Base-by-base conservation (phyloP, 352 stramenopile species). In the Phytophthora cryptogea region DNA sequence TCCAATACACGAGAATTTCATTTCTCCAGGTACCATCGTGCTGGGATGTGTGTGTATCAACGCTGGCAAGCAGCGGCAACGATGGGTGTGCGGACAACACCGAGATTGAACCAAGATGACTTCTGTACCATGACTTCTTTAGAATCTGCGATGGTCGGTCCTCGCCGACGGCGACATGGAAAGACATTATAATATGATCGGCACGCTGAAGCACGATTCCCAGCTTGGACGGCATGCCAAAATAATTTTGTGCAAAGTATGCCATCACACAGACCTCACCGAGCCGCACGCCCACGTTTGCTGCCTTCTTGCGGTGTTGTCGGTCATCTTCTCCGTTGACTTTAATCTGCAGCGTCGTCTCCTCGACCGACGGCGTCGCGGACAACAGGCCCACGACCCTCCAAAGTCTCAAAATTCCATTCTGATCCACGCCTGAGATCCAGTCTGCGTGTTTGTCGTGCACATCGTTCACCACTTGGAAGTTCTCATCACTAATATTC, bases 1-100 rank as follows among this genome's bases (percentile, higher is more conserved):
- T 72, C 86, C 86, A 94, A 54, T 83, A 94, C 35, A 94, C 83
- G 7, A 92, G 66, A 53, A 94, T 76, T 64, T 92, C 83, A 54
- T 82, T 74, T n/a, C n/a, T 61, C 50, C 40, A 39, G 1, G 49
- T 40, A 27, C 42, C 41, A 14, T 63, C 42, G 23, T 67, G 46
- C 10, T 76, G 63, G 6, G 54, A 66, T 4, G 3, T 5, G 14
- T 76, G 55, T 10, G 54, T 33, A 49, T 88, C 83, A 4, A 91
- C 78, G 35, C 80, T 92, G 11, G 82, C 86, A 48, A 94, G 57
- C 13, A 94, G 58, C 8, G 86, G 86, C 7, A 94, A 61, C 8
- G 83, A 93, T 2, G 86, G 86, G 59, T 94, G 86, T 6, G 83
- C 72, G 0, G 86, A 78, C 0, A 94, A 64, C n/a, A 83, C 82